These are phyloP conservation scores for Exophiala mesophila DNA, from an alignment of 2,329 filamentous ascomycete species.

Conservation along the genomic window DNA sequence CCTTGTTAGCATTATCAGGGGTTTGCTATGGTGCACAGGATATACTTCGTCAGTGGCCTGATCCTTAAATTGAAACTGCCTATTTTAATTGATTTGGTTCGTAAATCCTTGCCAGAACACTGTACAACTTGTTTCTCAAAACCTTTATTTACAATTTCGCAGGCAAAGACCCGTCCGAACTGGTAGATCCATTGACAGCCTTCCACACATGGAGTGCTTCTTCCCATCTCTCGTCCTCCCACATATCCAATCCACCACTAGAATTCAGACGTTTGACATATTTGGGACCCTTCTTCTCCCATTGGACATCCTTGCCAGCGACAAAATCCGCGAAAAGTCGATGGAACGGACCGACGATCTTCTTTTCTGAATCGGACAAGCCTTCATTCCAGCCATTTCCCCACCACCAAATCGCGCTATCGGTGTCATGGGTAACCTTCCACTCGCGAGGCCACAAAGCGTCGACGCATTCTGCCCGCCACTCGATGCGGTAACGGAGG, in stretches of 20 bases:
- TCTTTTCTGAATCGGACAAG: conserved; percentile 43
- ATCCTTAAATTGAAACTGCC: no score
- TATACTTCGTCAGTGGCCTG: no score
- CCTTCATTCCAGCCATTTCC: conserved; percentile 39
- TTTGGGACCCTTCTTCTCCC: neutral
- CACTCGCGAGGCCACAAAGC: conserved; percentile 40
- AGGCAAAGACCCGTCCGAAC: neutral
- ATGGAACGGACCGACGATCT: conserved; percentile 29
- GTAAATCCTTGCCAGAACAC: no score
- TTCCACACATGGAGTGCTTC: neutral
- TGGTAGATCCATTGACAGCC: neutral
- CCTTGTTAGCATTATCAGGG: no score
- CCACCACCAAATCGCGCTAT: conserved; percentile 54
- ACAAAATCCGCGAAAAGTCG: neutral
- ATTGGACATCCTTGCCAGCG: neutral
- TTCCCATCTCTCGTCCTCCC: conserved; percentile 1
- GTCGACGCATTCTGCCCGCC: conserved; percentile 46
- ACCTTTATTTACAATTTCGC: neutral
- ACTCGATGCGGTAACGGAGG: conserved; percentile 52
- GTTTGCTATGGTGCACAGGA: no score
- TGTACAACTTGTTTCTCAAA: no score
- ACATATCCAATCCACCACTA: neutral
- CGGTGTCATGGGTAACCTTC: conserved; percentile 52
- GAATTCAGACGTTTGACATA: neutral
- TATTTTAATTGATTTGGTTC: no score